phyloP scores from a whole-genome alignment of 805 yeast species.

The Cyberlindnera nakhonratchasimensis region DNA sequence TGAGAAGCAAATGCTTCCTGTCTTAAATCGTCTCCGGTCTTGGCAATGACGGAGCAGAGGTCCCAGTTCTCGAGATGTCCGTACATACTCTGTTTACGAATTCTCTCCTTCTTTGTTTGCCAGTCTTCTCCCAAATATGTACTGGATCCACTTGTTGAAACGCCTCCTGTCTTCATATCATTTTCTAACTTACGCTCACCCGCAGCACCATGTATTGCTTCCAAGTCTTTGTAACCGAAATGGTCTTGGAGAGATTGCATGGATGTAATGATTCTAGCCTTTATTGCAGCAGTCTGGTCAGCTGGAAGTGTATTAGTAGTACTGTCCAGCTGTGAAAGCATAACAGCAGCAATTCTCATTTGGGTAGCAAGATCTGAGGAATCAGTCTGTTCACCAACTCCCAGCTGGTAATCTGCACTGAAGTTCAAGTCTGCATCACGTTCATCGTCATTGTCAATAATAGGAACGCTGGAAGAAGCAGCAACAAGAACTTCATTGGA shows the following conservation, averaged over 20 bases:
- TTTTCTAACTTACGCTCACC: constrained; percentile 92
- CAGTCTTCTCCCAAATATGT: constrained; percentile 90
- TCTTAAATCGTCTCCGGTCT: constrained; percentile 91
- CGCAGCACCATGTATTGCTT: constrained; percentile 60
- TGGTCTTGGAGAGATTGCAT: constrained; percentile 77
- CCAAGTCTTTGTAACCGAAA: constrained; percentile 49
- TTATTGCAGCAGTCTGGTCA: constrained; percentile 61
- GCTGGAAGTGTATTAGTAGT: constrained; percentile 48
- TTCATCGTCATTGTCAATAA: constrained; percentile 32
- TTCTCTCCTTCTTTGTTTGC: constrained; percentile 76
- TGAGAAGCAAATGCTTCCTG: constrained; percentile 99
- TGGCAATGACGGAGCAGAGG: constrained; percentile 89
- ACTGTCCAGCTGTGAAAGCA: constrained; percentile 85
- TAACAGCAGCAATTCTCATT: constrained; percentile 94
- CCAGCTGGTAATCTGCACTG: constrained; percentile 31
- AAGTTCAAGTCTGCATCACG: constrained; percentile 38
- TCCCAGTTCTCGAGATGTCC: constrained; percentile 95
- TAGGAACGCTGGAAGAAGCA: constrained; percentile 39
- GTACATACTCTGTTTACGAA: constrained; percentile 69
- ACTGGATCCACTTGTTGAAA: constrained; percentile 37
- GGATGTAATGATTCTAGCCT: constrained; percentile 63
- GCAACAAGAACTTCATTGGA: constrained; percentile 39
- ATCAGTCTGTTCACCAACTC: constrained; percentile 16
- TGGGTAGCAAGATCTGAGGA: constrained; percentile 66
- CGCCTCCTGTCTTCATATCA: constrained; percentile 83